Evolutionary conservation across 78 protist genomes (phyloP), one percentile per base, ranked within the genome.

Genomic region (Pelomyxa schiedti): DNA sequence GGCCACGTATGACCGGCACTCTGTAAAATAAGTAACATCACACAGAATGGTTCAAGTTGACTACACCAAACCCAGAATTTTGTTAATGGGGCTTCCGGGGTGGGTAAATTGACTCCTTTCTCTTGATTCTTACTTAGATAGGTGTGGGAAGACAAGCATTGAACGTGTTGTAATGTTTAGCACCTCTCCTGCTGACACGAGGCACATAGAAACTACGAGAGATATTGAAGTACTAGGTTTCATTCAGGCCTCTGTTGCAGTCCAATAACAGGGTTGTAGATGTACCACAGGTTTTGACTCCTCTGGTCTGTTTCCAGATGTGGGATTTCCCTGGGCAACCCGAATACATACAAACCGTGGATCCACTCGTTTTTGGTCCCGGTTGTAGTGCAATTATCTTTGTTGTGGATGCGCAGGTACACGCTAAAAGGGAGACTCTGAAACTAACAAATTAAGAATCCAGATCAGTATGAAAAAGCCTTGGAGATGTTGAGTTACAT

Each of bases 301-400:
- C 3, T 38, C 41, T 40, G 47, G 0, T 66, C 39, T 22, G 36
- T 47, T n/a, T 52, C 65, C 90, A 93, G 76, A 63, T 96, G 28
- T 92, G 95, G 97, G 98, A 96, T 71, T 90, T 93, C 69, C 98
- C 97, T 28, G 96, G 96, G 26, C 95, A 89, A 70, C 29, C 86
- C 35, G 94, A 89, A 77, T 84, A 81, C 74, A 36, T 81, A 79
- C 66, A 84, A 88, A 63, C 86, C 88, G 40, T 65, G 86, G 8
- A 78, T 88, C 38, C 92, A 91, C 66, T 69, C 87, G 4, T 92
- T 86, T 43, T 8, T 8, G 35, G 84, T 90, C 43, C 84, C 35
- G 82, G 82, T 29, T 86, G 92, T 58, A 93, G 96, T n/a, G 97
- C 99, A 1, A 81, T 96, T 39, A 89, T 96, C 28, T 96, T 90